Conservation (phyloP, 2,329 filamentous ascomycete genomes). For the Coniochaeta prunicola region DNA sequence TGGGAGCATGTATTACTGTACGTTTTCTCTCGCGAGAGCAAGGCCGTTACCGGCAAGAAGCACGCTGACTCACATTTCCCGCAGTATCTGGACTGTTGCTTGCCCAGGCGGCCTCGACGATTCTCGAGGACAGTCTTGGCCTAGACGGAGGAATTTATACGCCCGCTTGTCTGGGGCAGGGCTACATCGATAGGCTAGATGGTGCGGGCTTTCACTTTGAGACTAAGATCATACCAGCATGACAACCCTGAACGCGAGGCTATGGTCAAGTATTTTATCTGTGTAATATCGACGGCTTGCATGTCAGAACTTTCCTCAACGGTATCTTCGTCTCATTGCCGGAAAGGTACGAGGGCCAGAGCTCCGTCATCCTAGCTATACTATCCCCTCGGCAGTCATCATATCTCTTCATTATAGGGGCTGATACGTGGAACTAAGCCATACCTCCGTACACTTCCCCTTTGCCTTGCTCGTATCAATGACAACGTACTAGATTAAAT, state of each 20-base stretch:
- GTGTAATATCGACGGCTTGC: neutral
- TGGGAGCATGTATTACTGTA: slow-evolving; percentile 59
- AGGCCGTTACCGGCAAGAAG: neutral
- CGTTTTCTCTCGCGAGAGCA: slow-evolving; percentile 21
- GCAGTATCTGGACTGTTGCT: slow-evolving; percentile 59
- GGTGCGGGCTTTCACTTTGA: slow-evolving; percentile 57
- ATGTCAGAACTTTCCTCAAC: neutral
- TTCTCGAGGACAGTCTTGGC: slow-evolving; percentile 55
- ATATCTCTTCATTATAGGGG: too few relatives aligned
- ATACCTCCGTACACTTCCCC: too few relatives aligned
- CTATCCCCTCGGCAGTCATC: too few relatives aligned
- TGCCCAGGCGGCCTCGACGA: slow-evolving; percentile 55
- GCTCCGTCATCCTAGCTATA: too few relatives aligned
- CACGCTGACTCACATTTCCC: neutral
- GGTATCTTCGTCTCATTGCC: neutral
- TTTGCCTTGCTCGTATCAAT: too few relatives aligned
- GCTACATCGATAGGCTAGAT: slow-evolving; percentile 56
- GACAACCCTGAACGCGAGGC: neutral
- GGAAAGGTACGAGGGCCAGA: too few relatives aligned
- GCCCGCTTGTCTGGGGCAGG: slow-evolving; percentile 62
- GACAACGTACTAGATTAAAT: too few relatives aligned
- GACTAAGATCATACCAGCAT: slow-evolving; percentile 33
- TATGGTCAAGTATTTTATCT: neutral
- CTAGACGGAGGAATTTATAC: slow-evolving; percentile 64
- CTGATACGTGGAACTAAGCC: too few relatives aligned